phyloP scores from a whole-genome alignment of 768 basidiomycete genomes.

The Mycena pura region DNA sequence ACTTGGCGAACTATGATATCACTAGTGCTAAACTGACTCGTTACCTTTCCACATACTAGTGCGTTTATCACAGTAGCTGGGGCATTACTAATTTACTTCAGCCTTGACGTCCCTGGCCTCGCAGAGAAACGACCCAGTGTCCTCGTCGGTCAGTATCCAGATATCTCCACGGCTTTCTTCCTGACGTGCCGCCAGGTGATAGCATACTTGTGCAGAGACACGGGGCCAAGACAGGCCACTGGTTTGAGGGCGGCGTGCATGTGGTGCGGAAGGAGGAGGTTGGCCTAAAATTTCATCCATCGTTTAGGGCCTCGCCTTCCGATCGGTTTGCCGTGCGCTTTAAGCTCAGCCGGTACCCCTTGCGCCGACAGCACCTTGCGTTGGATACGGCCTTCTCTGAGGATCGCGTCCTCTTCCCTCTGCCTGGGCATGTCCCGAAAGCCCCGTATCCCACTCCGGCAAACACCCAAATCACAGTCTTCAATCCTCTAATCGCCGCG shows the following conservation, averaged over 20 bases:
- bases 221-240: conserved; percentile 47
- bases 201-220: conserved; percentile 56
- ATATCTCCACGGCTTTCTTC: not conserved
- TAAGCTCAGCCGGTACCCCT: conserved; percentile 60
- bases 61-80: conserved; percentile 19
- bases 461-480: conserved; percentile 30
- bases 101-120: conserved; percentile 55
- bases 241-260: conserved; percentile 68
- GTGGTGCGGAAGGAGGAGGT: conserved; percentile 56
- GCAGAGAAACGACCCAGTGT: conserved; percentile 66
- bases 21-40: conserved; percentile 38
- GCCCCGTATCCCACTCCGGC: conserved; percentile 16
- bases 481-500: conserved; percentile 50
- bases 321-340: conserved; percentile 59
- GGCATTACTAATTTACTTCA: conserved; percentile 20
- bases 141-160: conserved; percentile 51
- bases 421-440: conserved; percentile 33
- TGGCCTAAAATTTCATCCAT: conserved; percentile 52
- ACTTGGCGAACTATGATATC: conserved; percentile 49
- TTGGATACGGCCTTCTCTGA: conserved; percentile 52
- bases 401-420: conserved; percentile 60
- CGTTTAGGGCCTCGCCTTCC: conserved; percentile 46
- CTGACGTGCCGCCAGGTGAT: conserved; percentile 49
- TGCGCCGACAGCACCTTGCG: conserved; percentile 67
- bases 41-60: conserved; percentile 46